Base-by-base conservation (phyloP, 2,329 filamentous ascomycete genomes). In the Emmonsiellopsis sp. region DNA sequence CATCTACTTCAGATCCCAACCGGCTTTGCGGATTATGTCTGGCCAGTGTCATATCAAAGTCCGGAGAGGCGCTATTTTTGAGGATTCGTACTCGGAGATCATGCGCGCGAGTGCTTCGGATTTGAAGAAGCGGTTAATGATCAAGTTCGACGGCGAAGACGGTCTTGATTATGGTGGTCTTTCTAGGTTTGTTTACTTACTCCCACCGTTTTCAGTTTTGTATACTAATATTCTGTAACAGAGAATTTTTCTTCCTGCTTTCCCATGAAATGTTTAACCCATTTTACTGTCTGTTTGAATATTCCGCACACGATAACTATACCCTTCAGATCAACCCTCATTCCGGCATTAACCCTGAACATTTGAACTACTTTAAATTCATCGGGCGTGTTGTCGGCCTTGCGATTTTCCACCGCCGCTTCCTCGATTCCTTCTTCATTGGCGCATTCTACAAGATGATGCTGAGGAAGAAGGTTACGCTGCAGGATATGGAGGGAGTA, bases 181-280 rank as follows among this genome's bases (percentile, higher is more conserved):
- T 53, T 98, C 93, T 37, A 82, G 82, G 80, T 82, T 73, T 64
- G 74, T 60, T 42, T 48, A 5, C 48, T 42, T 17, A 33, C 21
- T 5, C 21, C 21, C 21, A 27, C 21, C 3, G 21, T 27, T 27
- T 27, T 27, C 21, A 27, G 21, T 27, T 27, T 27, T 27, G 21
- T 42, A 17, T 43, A 50, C 43, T 59, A 44, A 54, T 32, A 9
- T 42, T 42, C 14, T 34, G 13, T 10, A 46, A 58, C 63, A 83
- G 91, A 81, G 93, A 98, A 73, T 98, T 98, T 78, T 98, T 98
- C 79, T 98, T 98, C 83, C 78, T 98, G 42, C 82, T 98, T 53
- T 97, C 92, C 13, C 93, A 98, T 74, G 93, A 98, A 77, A 98
- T 98, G 93, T 98, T 98, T 77, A 98, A 98, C 71, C 93, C 93